Evolutionary conservation across 306 rosid species (phyloP).

Genomic region (Neltuma alba): DNA sequence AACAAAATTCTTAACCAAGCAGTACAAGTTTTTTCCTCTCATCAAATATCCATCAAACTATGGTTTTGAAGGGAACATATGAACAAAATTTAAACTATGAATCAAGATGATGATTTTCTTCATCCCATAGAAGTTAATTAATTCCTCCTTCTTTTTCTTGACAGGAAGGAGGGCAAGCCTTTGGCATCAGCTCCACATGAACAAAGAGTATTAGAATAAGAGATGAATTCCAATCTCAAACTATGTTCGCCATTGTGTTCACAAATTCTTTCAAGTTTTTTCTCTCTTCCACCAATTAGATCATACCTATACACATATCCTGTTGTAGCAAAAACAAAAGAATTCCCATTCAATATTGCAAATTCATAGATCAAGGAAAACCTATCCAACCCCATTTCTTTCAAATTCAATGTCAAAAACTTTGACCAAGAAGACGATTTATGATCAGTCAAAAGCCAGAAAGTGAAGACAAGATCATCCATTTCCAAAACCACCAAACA

Average conservation of each 20-base stretch:
- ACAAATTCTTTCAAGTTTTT: background rate
- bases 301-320: background rate
- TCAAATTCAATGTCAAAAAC: background rate
- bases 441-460: background rate
- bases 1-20: too few relatives aligned
- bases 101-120: too few relatives aligned
- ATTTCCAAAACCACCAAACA: background rate
- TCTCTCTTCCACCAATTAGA: background rate
- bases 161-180: background rate
- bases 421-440: background rate
- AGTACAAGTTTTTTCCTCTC: too few relatives aligned
- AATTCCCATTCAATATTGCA: background rate
- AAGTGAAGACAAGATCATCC: fast-evolving
- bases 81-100: too few relatives aligned
- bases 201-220: background rate
- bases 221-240: background rate
- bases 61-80: too few relatives aligned
- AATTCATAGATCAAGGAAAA: too few relatives aligned
- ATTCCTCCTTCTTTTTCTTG: too few relatives aligned
- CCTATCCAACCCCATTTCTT: background rate
- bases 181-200: background rate
- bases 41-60: too few relatives aligned
- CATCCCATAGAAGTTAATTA: too few relatives aligned
- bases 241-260: background rate
- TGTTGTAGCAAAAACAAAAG: background rate